Conservation (phyloP, 2,329 filamentous ascomycete genomes). For the Diplodia corticola region DNA sequence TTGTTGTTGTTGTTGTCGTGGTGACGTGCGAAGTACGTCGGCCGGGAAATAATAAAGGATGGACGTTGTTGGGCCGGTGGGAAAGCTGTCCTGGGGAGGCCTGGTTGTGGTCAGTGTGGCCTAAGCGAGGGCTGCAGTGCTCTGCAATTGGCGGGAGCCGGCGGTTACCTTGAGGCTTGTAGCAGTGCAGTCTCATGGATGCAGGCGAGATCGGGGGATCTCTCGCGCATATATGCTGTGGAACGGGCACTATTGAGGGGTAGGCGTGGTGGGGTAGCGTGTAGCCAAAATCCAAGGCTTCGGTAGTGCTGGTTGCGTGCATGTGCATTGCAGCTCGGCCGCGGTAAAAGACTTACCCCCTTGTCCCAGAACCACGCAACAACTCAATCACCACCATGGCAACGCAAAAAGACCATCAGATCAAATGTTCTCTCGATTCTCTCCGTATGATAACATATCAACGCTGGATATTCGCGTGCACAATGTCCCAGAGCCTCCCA, state of each 20-base stretch:
- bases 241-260: not conserved
- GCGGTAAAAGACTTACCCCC: conserved; percentile 16
- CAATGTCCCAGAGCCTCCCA: not conserved
- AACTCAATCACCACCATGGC: not conserved
- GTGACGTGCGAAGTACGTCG: not conserved
- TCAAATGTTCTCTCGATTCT: not conserved
- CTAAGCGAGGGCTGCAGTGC: not conserved
- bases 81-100: not conserved
- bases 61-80: not conserved
- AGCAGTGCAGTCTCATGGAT: not conserved
- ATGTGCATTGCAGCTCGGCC: not conserved
- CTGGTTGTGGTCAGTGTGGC: not conserved
- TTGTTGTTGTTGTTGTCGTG: not conserved
- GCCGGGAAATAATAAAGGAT: no score
- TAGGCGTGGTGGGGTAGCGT: conserved; percentile 2
- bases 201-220: not conserved
- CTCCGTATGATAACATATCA: conserved; percentile 12
- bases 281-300: not conserved
- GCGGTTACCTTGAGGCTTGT: conserved; percentile 5
- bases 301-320: not conserved
- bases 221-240: not conserved
- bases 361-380: not conserved
- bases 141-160: not conserved
- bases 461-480: not conserved
- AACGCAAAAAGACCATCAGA: no score